A percentile compares a stretch with the other conserved stretches of the same genome.
Evolutionary conservation across 805 yeast genomes (phyloP).

Genomic region (Tetrapisispora fleetii): DNA sequence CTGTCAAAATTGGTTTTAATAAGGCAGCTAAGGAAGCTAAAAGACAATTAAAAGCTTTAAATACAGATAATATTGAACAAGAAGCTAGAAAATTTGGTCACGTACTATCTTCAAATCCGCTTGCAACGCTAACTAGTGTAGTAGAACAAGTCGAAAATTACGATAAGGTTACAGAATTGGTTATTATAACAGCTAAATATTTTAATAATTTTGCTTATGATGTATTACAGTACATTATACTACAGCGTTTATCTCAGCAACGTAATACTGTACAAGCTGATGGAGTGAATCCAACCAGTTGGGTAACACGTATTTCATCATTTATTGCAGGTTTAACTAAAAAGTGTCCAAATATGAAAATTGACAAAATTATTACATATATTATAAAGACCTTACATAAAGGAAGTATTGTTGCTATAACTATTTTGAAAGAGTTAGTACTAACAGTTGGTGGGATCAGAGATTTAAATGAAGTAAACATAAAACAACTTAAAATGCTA

Average conservation of each 20-base stretch:
- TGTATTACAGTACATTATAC: constrained; percentile 59
- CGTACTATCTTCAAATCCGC: constrained; percentile 65
- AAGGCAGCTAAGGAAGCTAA: constrained; percentile 73
- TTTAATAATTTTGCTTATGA: constrained; percentile 81
- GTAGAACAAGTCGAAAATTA: constrained; percentile 84
- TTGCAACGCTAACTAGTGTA: constrained; percentile 62
- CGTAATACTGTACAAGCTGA: constrained; percentile 60
- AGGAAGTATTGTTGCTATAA: constrained; percentile 48
- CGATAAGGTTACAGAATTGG: constrained; percentile 69
- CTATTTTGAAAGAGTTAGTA: constrained; percentile 58
- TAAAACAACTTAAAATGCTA: constrained; percentile 52
- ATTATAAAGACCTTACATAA: constrained; percentile 53
- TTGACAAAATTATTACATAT: constrained; percentile 51
- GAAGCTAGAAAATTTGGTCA: constrained; percentile 68
- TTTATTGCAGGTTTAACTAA: constrained; percentile 67
- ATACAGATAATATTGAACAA: constrained; percentile 64
- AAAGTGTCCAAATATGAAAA: constrained; percentile 45
- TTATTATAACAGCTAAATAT: constrained; percentile 68
- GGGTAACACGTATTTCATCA: constrained; percentile 76
- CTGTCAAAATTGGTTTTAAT: constrained; percentile 48
- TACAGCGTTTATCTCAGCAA: constrained; percentile 61
- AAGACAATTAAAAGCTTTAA: constrained; percentile 66
- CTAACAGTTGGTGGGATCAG: constrained; percentile 73
- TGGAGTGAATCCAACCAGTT: constrained; percentile 70
- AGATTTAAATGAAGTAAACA: constrained; percentile 54